A percentile compares a stretch with the other conserved stretches of the same genome.
Conservation (phyloP, 2,329 filamentous ascomycete species). For the Ophiocordyceps robertsii region DNA sequence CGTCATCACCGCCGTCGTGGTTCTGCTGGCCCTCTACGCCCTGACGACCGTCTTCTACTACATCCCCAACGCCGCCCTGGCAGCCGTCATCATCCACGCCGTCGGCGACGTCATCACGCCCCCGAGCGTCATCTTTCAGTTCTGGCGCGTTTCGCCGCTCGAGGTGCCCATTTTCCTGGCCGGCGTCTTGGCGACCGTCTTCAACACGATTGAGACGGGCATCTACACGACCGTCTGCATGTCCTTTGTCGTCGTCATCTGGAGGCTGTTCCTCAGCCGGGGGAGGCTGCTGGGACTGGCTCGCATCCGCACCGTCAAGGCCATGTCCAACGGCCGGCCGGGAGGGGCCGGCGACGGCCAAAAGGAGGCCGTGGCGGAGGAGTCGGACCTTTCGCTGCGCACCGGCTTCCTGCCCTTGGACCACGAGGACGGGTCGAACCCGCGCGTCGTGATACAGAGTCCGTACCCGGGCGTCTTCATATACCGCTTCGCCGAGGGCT, state of each 20-base stretch:
- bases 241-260: slow-evolving; percentile 59
- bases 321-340: slow-evolving; percentile 42
- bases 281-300: slow-evolving; percentile 71
- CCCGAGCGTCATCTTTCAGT: slow-evolving; percentile 72
- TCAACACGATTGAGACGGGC: slow-evolving; percentile 69
- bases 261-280: slow-evolving; percentile 63
- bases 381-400: slow-evolving; percentile 28
- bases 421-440: slow-evolving; percentile 37
- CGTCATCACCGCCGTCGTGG: slow-evolving; percentile 70
- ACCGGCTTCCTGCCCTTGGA: slow-evolving; percentile 33
- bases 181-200: slow-evolving; percentile 72
- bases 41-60: slow-evolving; percentile 78
- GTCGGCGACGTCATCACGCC: slow-evolving; percentile 77
- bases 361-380: slow-evolving; percentile 21
- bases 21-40: slow-evolving; percentile 74
- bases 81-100: slow-evolving; percentile 82
- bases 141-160: slow-evolving; percentile 73
- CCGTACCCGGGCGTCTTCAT: slow-evolving; percentile 41
- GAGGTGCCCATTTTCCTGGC: slow-evolving; percentile 78
- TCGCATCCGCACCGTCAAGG: slow-evolving; percentile 74
- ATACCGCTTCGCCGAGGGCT: slow-evolving; percentile 40
- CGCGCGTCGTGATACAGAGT: slow-evolving; percentile 26
- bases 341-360: slow-evolving; percentile 3
- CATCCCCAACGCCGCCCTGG: slow-evolving; percentile 63
- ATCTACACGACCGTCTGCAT: slow-evolving; percentile 69